Base-by-base conservation (phyloP, 2,329 filamentous ascomycete species). In the Intubia oerlemansii region DNA sequence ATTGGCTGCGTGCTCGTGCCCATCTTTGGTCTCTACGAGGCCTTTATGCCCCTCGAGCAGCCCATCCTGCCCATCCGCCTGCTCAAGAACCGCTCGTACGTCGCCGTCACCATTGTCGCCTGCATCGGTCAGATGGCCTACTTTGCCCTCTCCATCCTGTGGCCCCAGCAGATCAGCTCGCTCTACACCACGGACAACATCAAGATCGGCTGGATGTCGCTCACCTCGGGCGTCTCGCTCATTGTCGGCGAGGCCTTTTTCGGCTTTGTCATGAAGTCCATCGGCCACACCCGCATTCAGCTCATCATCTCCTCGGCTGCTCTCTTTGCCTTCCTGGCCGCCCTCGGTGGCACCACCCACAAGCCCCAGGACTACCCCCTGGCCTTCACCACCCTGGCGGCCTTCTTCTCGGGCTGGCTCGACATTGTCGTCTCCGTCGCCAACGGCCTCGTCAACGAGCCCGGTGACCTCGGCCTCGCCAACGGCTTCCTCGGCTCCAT, bases 11-110 rank as follows among this genome's bases (percentile, higher is more conserved):
- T 40, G 10, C 35, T 32, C 7, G 31, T 44, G 2, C 32, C 42
- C 2, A 20, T 38, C 7, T 44, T 48, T 27, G 38, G 37, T 5
- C 33, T 45, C 2, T 49, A 40, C 38, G 44, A 49, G 24, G 30
- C 34, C 1, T 42, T 35, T 23, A 38, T 36, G 11, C 17, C 18
- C 10, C 36, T 27, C 16, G 42, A 47, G 8, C 44, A 50, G 26
- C 50, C 54, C 6, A 39, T 59, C 4, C 50, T 59, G 38, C 53
- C 55, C 2, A 46, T 46, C 3, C 43, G 44, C n/a, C 42, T 60
- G 28, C 54, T 59, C 43, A 43, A 40, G 24, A 50, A 56, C 31
- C 34, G 44, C 5, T 46, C 47, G 1, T 57, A 50, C 13, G 47
- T 46, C 42, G 42, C 43, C 17, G 42, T 46, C 7, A 41, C 42